Base-by-base conservation (phyloP, 257 asterid species). In the Voacanga thouarsii region DNA sequence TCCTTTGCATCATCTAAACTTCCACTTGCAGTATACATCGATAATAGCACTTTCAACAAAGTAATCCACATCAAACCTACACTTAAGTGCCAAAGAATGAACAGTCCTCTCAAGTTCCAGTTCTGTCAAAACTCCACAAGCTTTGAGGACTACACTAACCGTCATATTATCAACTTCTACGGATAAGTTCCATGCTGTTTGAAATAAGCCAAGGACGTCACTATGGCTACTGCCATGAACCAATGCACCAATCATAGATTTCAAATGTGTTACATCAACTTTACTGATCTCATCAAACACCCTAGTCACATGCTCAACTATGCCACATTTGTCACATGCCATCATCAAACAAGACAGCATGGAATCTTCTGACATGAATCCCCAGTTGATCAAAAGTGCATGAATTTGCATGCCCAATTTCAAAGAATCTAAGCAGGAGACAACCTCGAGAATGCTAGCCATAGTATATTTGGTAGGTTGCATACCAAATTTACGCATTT, bases 11-110 rank as follows among this genome's bases (percentile, higher is more conserved):
- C 80, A 50, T 24, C 74, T 70, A 76, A 69, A 76, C 74, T 60
- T 70, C 84, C 84, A 19, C 68, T 80, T 80, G 61, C 84, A 69
- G 53, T 81, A 81, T 39, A 76, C 64, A 60, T 81, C 78, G 26
- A 81, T 51, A 18, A 76, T 24, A 26, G 84, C 73, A 76, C 78
- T 75, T 71, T n/a, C 80, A 51, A 71, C 71, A 53, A 57, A 72
- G 63, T 57, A 61, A 50, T 76, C 77, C 16, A 53, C 64, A 64
- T 81, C 28, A 26, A 61, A 60, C 0, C 84, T 78, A 12, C 30
- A 43, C 64, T 81, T 81, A 61, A 81, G 26, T 0, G 70, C 73
- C 80, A 81, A 50, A 47, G 78, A 61, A 70, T 76, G 84, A 50
- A 71, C 55, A 37, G 33, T 19, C 65, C 68, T 76, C 41, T 74